These are phyloP conservation scores for Calocybe indica DNA, from an alignment of 768 basidiomycete species.

Conservation along the genomic window DNA sequence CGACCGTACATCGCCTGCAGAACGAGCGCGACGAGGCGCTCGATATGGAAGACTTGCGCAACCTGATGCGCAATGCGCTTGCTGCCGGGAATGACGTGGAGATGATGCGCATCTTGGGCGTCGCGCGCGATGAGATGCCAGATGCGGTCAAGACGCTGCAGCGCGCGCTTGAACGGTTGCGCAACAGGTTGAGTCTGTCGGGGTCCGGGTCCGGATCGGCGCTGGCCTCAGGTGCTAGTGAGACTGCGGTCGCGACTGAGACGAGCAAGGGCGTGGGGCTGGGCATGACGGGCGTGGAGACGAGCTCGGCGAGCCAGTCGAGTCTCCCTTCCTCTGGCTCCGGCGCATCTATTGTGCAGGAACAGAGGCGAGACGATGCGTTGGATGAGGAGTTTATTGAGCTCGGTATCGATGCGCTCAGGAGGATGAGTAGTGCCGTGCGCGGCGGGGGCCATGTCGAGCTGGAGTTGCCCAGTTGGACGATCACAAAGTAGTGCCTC, in stretches of 20 bases:
- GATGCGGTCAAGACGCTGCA: conserved; percentile 81
- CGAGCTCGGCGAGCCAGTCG: background rate
- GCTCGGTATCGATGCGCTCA: conserved; percentile 64
- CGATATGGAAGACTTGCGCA: conserved; percentile 52
- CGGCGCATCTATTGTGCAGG: no score
- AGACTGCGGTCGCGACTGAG: background rate
- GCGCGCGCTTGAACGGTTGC: conserved; percentile 50
- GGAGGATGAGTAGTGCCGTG: conserved; percentile 41
- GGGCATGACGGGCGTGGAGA: conserved; percentile 1
- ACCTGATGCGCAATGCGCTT: conserved; percentile 54
- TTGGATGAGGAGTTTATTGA: conserved; percentile 70
- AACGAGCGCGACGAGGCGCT: conserved; percentile 39
- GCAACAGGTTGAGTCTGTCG: conserved; percentile 18
- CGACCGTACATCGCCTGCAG: conserved; percentile 26
- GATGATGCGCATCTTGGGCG: conserved; percentile 58
- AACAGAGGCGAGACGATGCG: conserved; percentile 28
- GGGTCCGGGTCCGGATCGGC: background rate
- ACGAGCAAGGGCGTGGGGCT: background rate
- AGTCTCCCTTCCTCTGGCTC: no score
- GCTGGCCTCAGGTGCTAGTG: background rate
- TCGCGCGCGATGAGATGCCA: conserved; percentile 63
- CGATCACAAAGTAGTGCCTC: conserved; percentile 53
- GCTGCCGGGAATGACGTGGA: conserved; percentile 54
- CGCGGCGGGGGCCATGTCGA: conserved; percentile 18
- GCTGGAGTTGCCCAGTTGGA: conserved; percentile 59